These are phyloP conservation scores for Magnusiomyces tetraspermus DNA, from an alignment of 1,139 yeast genomes.

Conservation along the genomic window DNA sequence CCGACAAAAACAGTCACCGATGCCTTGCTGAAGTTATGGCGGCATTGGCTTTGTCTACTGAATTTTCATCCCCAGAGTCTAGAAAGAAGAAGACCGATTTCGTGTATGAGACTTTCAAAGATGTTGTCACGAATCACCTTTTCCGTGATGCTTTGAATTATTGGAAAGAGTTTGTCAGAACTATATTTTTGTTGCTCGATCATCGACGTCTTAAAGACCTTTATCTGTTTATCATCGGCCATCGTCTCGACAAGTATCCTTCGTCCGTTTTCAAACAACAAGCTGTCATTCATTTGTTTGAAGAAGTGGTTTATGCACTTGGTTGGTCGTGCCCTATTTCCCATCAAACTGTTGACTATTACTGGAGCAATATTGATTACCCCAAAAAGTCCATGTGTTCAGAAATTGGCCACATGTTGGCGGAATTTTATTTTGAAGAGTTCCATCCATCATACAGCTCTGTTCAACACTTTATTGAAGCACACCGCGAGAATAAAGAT, in stretches of 20 bases:
- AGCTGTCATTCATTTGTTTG: conserved; percentile 50
- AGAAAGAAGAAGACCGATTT: conserved; percentile 34
- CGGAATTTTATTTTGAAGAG: conserved; percentile 46
- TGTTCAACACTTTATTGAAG: conserved; percentile 38
- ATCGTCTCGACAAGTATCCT: conserved; percentile 37
- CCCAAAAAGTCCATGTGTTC: conserved; percentile 71
- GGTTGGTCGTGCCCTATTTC: conserved; percentile 53
- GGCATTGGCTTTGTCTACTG: conserved; percentile 27
- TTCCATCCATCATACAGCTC: conserved; percentile 43
- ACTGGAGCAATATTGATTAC: conserved; percentile 45
- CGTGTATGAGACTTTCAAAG: conserved; percentile 42
- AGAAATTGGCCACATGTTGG: conserved; percentile 57
- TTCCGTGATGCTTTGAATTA: conserved; percentile 68
- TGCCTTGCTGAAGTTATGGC: conserved; percentile 33
- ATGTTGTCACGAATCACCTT: conserved; percentile 45
- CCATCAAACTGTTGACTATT: conserved; percentile 39
- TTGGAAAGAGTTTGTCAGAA: conserved; percentile 74
- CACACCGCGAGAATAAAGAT: conserved; percentile 27
- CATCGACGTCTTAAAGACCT: conserved; percentile 59
- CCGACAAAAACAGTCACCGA: conserved; percentile 34
- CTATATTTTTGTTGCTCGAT: conserved; percentile 34
- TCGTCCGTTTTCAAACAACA: conserved; percentile 63
- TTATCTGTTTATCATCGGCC: conserved; percentile 39
- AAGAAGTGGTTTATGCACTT: conserved; percentile 45
- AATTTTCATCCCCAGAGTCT: conserved; percentile 19